These are phyloP conservation scores for Ligustrum vulgare DNA, from an alignment of 257 asterid genomes.

Conservation along the genomic window DNA sequence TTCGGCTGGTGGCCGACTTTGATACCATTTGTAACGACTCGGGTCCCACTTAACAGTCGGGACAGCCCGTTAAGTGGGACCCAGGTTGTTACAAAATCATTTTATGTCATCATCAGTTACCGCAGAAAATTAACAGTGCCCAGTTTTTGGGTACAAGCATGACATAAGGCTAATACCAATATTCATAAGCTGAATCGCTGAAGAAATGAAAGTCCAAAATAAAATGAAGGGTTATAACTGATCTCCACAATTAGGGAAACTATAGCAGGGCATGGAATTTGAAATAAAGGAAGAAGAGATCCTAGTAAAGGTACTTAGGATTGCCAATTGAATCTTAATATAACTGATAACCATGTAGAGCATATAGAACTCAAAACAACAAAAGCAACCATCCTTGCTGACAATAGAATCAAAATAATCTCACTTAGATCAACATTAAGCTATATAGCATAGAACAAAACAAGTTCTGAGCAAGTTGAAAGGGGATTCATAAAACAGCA, in stretches of 20 bases:
- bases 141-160: not conserved
- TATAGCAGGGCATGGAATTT: not conserved
- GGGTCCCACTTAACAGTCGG: too few relatives aligned
- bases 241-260: not conserved
- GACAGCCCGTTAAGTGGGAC: too few relatives aligned
- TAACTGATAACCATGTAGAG: not conserved
- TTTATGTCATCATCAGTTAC: not conserved
- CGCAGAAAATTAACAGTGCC: not conserved
- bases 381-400: not conserved
- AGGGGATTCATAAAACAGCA: not conserved
- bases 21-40: too few relatives aligned
- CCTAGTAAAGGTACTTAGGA: not conserved
- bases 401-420: not conserved
- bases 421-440: conserved; percentile 2
- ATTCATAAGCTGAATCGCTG: conserved; percentile 2
- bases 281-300: not conserved
- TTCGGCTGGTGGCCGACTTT: too few relatives aligned
- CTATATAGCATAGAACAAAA: conserved; percentile 17
- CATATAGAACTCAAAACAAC: conserved; percentile 5
- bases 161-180: not conserved
- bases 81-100: too few relatives aligned
- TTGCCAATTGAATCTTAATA: not conserved
- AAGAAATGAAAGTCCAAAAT: not conserved
- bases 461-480: not conserved
- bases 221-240: not conserved